These are phyloP conservation scores for Alternaria novae-zelandiae DNA, from an alignment of 2,329 filamentous ascomycete species.

Conservation along the genomic window DNA sequence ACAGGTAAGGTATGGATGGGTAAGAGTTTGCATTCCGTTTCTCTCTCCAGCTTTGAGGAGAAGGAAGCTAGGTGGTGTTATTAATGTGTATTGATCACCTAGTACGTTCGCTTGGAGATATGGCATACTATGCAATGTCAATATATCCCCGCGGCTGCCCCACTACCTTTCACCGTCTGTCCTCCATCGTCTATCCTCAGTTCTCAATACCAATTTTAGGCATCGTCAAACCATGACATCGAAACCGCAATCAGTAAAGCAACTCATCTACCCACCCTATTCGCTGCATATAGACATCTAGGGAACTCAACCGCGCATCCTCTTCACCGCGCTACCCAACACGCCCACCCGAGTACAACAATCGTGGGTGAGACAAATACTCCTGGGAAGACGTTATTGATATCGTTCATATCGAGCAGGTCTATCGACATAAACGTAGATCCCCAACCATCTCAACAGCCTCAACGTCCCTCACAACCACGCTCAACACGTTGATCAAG, in stretches of 20 bases:
- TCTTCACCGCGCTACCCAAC: not conserved
- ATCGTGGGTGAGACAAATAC: no score
- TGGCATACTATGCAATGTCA: not conserved
- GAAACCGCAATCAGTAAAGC: no score
- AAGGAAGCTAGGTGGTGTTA: fast-evolving
- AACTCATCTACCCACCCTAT: no score
- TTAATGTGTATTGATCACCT: no score
- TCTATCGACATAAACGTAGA: not conserved
- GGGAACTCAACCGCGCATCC: no score
- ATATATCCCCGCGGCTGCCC: not conserved
- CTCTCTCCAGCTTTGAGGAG: no score
- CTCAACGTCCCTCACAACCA: not conserved
- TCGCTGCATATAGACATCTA: no score
- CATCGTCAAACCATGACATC: no score
- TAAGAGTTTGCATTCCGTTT: not conserved
- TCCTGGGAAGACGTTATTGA: not conserved
- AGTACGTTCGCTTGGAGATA: not conserved
- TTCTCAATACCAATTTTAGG: no score
- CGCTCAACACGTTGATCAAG: not conserved
- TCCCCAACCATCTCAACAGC: not conserved
- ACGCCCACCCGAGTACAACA: not conserved
- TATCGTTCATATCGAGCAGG: not conserved
- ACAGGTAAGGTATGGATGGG: not conserved
- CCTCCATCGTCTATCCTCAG: no score
- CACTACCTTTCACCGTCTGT: not conserved